Percentiles rank a stretch among this genome's conserved stretches.
Evolutionary conservation across 1,139 yeast genomes (phyloP).

Genomic region (Barnettozyma hawaiiensis): DNA sequence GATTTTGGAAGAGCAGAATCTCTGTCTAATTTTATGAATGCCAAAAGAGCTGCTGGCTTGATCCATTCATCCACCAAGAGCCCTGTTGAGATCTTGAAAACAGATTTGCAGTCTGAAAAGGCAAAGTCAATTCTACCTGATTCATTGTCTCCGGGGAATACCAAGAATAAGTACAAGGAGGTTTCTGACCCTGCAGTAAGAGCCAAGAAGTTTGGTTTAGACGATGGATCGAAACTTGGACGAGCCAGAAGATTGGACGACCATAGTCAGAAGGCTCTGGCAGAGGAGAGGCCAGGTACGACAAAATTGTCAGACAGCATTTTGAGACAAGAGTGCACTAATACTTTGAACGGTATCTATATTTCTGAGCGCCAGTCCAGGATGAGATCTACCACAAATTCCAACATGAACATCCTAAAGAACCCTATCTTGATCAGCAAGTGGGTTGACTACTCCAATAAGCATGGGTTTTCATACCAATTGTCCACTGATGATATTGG

Average conservation of each 20-base stretch:
- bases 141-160: slow-evolving; percentile 88
- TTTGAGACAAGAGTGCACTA: slow-evolving; percentile 38
- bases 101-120: slow-evolving; percentile 66
- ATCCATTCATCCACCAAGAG: slow-evolving; percentile 44
- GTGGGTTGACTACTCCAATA: slow-evolving; percentile 97
- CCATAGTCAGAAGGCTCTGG: background rate
- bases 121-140: slow-evolving; percentile 74
- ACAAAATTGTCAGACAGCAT: slow-evolving; percentile 32
- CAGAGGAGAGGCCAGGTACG: slow-evolving; percentile 17
- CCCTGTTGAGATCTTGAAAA: slow-evolving; percentile 65
- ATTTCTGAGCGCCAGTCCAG: slow-evolving; percentile 39
- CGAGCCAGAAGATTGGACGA: slow-evolving; percentile 26
- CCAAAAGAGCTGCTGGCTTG: slow-evolving; percentile 62
- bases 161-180: slow-evolving; percentile 82
- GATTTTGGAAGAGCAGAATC: slow-evolving; percentile 52
- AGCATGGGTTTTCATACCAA: slow-evolving; percentile 93
- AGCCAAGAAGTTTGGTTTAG: slow-evolving; percentile 25
- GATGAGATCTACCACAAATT: slow-evolving; percentile 28
- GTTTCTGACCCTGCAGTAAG: slow-evolving; percentile 24
- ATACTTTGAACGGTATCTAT: slow-evolving; percentile 37
- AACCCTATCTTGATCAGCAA: slow-evolving; percentile 78
- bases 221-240: slow-evolving; percentile 17
- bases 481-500: slow-evolving; percentile 87
- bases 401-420: slow-evolving; percentile 33
- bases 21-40: slow-evolving; percentile 59